Evolutionary conservation across 2,329 filamentous ascomycete species (phyloP).

Genomic region (Diaporthe citri): DNA sequence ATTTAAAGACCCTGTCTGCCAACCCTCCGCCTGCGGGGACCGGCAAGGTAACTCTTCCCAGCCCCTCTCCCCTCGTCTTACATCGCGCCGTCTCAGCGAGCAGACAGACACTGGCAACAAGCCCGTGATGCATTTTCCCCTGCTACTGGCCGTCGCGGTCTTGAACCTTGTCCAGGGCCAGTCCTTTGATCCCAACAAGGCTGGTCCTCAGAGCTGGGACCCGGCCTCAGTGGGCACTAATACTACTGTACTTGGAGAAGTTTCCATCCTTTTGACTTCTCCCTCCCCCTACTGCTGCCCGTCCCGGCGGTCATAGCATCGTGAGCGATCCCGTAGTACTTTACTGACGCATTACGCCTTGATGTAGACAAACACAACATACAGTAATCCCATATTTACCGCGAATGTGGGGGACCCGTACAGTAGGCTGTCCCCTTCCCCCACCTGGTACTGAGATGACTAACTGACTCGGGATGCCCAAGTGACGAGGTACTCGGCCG

Average conservation of each 20-base stretch:
- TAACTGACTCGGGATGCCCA: background rate
- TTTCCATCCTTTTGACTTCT: background rate
- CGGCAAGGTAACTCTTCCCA: background rate
- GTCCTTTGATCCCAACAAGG: constrained; percentile 50
- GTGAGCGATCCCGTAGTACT: background rate
- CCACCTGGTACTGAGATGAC: too few species aligned
- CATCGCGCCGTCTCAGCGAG: background rate
- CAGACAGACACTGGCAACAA: background rate
- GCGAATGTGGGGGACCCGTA: constrained; percentile 55
- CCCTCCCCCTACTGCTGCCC: background rate
- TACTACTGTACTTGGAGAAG: constrained; percentile 43
- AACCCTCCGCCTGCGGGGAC: background rate
- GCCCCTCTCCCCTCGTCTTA: background rate
- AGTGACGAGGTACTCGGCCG: constrained; percentile 51
- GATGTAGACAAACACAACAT: constrained; percentile 50
- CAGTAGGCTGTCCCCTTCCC: constrained; percentile 1
- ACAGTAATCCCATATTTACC: constrained; percentile 55
- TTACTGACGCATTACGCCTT: background rate
- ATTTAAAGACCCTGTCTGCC: background rate
- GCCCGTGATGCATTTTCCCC: constrained; percentile 1
- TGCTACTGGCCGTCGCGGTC: constrained; percentile 33
- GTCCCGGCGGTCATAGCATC: background rate
- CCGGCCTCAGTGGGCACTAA: constrained; percentile 50
- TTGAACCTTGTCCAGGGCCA: constrained; percentile 42
- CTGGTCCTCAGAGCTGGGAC: constrained; percentile 48